Conservation (phyloP, 2,329 filamentous ascomycete species). For the Clonostachys solani region DNA sequence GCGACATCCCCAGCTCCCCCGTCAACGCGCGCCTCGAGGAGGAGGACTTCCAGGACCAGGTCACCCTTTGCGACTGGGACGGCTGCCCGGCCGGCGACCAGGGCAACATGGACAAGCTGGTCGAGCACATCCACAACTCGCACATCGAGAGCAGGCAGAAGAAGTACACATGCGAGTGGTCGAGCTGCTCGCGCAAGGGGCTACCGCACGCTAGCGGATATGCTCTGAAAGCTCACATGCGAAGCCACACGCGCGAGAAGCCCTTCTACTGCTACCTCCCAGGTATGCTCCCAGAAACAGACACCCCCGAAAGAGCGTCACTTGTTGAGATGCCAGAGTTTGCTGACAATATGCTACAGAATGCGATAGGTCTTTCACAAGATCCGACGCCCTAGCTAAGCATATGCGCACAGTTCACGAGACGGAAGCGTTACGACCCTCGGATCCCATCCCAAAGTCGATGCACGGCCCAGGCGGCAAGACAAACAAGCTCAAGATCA, state of each 20-base stretch:
- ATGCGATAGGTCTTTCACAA: constrained; percentile 94
- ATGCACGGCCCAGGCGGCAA: constrained; percentile 43
- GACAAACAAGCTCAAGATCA: constrained; percentile 56
- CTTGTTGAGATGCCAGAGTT: too few relatives aligned
- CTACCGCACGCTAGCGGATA: constrained; percentile 93
- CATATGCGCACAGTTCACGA: constrained; percentile 99
- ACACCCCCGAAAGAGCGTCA: too few relatives aligned
- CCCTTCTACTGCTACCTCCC: constrained; percentile 95
- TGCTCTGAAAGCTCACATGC: constrained; percentile 93
- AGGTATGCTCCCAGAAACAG: constrained; percentile 47
- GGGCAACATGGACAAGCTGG: constrained; percentile 75
- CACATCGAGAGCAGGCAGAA: constrained; percentile 93
- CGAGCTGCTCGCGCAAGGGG: constrained; percentile 81
- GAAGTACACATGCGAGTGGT: constrained; percentile 98
- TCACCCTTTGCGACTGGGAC: constrained; percentile 75
- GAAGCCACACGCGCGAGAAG: constrained; percentile 96
- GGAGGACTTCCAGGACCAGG: constrained; percentile 72
- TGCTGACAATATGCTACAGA: constrained; percentile 46
- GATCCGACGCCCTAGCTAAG: constrained; percentile 92
- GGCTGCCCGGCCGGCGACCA: constrained; percentile 68
- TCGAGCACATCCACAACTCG: constrained; percentile 83
- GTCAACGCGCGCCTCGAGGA: constrained; percentile 65
- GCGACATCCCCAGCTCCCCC: constrained; percentile 73
- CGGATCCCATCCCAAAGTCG: constrained; percentile 67
- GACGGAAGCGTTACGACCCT: constrained; percentile 84